A percentile compares a stretch with the other conserved stretches of the same genome.
Evolutionary conservation across 495 filamentous ascomycete genomes (phyloP).

Genomic region (Penicillium roqueforti): DNA sequence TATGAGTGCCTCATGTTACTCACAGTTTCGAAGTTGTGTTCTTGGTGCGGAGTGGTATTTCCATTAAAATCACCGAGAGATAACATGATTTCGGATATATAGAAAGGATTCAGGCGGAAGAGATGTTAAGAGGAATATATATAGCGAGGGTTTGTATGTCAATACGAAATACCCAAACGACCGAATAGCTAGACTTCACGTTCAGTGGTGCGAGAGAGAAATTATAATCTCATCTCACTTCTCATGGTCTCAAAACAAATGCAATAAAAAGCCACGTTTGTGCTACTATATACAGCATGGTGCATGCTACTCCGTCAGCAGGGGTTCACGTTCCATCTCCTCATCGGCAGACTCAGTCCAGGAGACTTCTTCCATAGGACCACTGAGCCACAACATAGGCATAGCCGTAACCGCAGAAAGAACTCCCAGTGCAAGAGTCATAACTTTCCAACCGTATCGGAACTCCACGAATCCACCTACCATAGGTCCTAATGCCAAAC

Average conservation of each 20-base stretch:
- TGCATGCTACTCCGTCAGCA: conserved; percentile 3
- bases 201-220: background rate
- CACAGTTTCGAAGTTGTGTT: background rate
- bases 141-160: background rate
- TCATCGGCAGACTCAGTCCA: conserved; percentile 10
- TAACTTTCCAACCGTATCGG: conserved; percentile 14
- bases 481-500: conserved; percentile 17
- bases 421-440: conserved; percentile 21
- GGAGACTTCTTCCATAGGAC: background rate
- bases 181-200: too few relatives aligned
- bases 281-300: background rate
- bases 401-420: conserved; percentile 20
- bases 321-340: conserved; percentile 9
- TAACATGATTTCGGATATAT: background rate
- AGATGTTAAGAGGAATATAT: background rate
- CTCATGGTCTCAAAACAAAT: background rate
- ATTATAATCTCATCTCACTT: background rate
- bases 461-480: conserved; percentile 15
- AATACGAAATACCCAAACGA: background rate
- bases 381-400: conserved; percentile 20
- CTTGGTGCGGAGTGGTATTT: background rate
- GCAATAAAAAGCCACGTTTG: background rate
- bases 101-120: background rate
- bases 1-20: conserved; percentile 3
- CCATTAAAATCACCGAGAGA: background rate